A percentile compares a stretch with the other conserved stretches of the same genome.
Evolutionary conservation across 768 basidiomycete genomes (phyloP).

Genomic region (Lentinula sp.): DNA sequence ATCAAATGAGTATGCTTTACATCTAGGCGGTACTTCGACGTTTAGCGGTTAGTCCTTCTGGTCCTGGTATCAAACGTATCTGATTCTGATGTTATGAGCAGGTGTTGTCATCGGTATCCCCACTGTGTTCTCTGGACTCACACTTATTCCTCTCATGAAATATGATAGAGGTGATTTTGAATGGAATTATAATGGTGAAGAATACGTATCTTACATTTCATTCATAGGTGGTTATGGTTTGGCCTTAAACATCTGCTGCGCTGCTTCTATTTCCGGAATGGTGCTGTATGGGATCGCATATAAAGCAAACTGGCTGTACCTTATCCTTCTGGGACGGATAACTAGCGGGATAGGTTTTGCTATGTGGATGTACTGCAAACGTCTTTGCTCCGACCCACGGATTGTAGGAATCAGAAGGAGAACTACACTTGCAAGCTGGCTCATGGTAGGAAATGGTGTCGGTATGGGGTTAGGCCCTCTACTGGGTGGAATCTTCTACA

Average conservation of each 20-base stretch:
- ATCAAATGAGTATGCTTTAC: conserved; percentile 53
- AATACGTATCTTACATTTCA: not conserved
- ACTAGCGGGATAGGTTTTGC: conserved; percentile 56
- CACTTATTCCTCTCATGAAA: conserved; percentile 48
- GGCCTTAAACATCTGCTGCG: conserved; percentile 52
- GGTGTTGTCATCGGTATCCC: conserved; percentile 60
- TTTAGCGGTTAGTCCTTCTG: conserved; percentile 42
- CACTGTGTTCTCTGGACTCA: conserved; percentile 51
- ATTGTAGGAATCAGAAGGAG: conserved; percentile 59
- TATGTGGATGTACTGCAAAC: conserved; percentile 62
- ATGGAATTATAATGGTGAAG: not conserved
- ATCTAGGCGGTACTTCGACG: conserved; percentile 60
- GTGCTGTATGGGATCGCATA: conserved; percentile 60
- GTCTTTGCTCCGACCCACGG: conserved; percentile 66
- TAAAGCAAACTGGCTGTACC: conserved; percentile 50
- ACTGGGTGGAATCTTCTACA: conserved; percentile 55
- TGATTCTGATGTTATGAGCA: conserved; percentile 11
- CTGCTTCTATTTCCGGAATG: conserved; percentile 46
- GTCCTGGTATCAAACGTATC: conserved; percentile 27
- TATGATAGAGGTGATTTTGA: conserved; percentile 44
- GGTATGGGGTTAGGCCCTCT: conserved; percentile 63
- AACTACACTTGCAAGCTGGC: conserved; percentile 56
- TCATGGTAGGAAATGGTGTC: conserved; percentile 56
- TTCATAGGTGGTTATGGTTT: conserved; percentile 44
- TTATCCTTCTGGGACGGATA: conserved; percentile 67